These are phyloP conservation scores for Triticum timopheevii DNA, from an alignment of 176 grass and related monocot species.

Conservation along the genomic window DNA sequence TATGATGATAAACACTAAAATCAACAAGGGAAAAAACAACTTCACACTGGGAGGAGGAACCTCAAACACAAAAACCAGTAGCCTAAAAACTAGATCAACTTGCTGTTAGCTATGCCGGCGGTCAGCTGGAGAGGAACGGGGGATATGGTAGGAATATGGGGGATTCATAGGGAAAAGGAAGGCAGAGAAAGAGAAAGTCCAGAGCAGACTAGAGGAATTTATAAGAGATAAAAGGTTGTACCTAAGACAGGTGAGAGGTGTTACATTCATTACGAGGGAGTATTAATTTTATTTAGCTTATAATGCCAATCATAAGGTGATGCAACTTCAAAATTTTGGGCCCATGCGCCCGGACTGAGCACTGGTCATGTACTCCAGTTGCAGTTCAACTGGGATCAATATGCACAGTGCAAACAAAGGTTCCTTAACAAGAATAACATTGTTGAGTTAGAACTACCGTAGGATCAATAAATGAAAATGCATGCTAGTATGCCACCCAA, in stretches of 20 bases:
- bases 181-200: neutral
- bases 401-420: constrained; percentile 20
- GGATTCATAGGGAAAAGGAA: neutral
- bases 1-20: neutral
- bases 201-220: neutral
- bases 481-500: neutral
- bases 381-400: constrained; percentile 5
- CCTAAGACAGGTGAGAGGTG: neutral
- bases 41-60: neutral
- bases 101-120: neutral
- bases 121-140: neutral
- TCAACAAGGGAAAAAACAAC: neutral
- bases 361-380: neutral
- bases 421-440: neutral
- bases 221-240: neutral
- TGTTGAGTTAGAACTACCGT: constrained; percentile 16
- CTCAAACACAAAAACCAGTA: neutral
- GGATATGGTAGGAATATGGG: neutral
- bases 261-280: constrained; percentile 15
- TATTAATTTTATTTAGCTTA: constrained; percentile 16
- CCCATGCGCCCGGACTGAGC: neutral
- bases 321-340: constrained; percentile 6
- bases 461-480: neutral
- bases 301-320: neutral
- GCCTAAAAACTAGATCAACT: neutral